Evolutionary conservation across 2,329 filamentous ascomycete genomes (phyloP).

Genomic region (Lasiodiplodia hormozganensis): DNA sequence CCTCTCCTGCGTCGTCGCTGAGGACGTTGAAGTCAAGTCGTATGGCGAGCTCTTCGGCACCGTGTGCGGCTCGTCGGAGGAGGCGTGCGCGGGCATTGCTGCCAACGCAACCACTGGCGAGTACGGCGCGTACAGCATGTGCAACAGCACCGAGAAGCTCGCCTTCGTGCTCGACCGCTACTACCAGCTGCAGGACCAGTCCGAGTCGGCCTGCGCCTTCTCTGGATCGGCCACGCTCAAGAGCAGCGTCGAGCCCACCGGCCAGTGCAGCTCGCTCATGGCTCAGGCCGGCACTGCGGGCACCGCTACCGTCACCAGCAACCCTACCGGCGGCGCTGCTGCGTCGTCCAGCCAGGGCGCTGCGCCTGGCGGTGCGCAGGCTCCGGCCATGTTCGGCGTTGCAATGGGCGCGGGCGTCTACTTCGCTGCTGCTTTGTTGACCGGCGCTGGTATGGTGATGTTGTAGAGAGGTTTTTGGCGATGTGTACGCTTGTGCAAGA

Average conservation of each 20-base stretch:
- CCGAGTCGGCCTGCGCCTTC: slow-evolving; percentile 72
- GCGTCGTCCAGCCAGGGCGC: slow-evolving; percentile 33
- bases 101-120: slow-evolving; percentile 70
- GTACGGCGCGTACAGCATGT: slow-evolving; percentile 83
- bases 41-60: slow-evolving; percentile 74
- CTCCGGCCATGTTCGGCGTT: slow-evolving; percentile 51
- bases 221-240: slow-evolving; percentile 68
- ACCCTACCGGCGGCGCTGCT: slow-evolving; percentile 47
- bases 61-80: slow-evolving; percentile 67
- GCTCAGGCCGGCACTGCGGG: slow-evolving; percentile 68
- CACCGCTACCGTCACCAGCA: slow-evolving; percentile 60
- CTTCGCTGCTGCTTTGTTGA: slow-evolving; percentile 56
- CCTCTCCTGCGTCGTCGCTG: slow-evolving; percentile 72
- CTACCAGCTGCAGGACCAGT: slow-evolving; percentile 65
- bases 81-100: slow-evolving; percentile 71
- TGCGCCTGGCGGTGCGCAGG: slow-evolving; percentile 41
- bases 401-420: slow-evolving; percentile 57
- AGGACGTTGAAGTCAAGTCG: slow-evolving; percentile 61
- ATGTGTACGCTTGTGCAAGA: no score
- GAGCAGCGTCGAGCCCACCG: slow-evolving; percentile 53
- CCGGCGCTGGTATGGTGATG: slow-evolving; percentile 62
- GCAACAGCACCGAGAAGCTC: slow-evolving; percentile 72
- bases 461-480: slow-evolving; percentile 49
- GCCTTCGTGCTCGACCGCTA: slow-evolving; percentile 77
- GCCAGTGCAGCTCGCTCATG: slow-evolving; percentile 66